Conservation (phyloP, 345 rosid species). For the Tarenaya hassleriana region DNA sequence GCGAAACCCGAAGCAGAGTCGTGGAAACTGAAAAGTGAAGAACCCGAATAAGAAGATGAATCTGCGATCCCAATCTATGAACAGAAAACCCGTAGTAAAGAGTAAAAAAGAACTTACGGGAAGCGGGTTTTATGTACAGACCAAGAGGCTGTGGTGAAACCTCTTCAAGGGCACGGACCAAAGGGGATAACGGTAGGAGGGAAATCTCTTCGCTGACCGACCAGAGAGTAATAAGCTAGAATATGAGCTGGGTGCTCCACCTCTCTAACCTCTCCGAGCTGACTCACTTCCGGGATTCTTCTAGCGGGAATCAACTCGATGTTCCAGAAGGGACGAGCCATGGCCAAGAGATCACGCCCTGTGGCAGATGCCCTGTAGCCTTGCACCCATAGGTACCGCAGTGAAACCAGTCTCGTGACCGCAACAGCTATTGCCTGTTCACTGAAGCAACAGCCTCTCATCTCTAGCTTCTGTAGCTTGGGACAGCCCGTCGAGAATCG, state of each 20-base stretch:
- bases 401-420: slow-evolving; percentile 49
- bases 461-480: slow-evolving; percentile 77
- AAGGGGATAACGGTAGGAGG: slow-evolving; percentile 53
- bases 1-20: no score
- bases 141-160: no score
- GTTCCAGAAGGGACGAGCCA: slow-evolving; percentile 95
- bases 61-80: no score
- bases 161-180: no score
- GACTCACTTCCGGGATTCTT: slow-evolving; percentile 24
- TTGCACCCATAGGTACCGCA: slow-evolving; percentile 96
- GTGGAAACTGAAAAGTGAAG: no score
- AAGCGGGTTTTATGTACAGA: no score
- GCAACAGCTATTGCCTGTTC: slow-evolving; percentile 68
- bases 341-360: slow-evolving; percentile 53
- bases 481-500: slow-evolving; percentile 87
- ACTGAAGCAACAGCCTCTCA: slow-evolving; percentile 87
- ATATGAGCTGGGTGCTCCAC: slow-evolving; percentile 76
- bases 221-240: slow-evolving; percentile 89
- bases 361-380: slow-evolving; percentile 55
- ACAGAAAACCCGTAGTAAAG: no score
- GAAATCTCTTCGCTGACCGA: slow-evolving; percentile 81
- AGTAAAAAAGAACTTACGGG: no score
- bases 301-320: slow-evolving; percentile 78
- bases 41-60: no score
- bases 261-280: slow-evolving; percentile 26